Evolutionary conservation across 257 asterid species (phyloP), one percentile per base, ranked within the genome.

Genomic region (Solanum paucissectum): DNA sequence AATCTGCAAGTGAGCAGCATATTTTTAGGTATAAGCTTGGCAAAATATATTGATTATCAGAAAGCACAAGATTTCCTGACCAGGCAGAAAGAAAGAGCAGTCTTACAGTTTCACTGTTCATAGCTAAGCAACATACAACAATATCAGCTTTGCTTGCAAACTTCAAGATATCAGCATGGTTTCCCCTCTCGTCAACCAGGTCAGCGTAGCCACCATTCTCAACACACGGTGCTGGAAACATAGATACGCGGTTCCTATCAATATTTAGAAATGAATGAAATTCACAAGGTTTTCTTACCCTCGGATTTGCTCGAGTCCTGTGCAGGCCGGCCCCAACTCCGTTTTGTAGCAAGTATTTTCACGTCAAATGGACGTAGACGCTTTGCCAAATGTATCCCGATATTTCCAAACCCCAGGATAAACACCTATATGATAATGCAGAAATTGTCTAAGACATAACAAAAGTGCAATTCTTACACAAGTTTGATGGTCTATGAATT

Each of bases 321-420:
- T 11, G 87, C 58, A 88, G 77, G 88, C 58, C 90, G 86, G 60
- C 88, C 89, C 99, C 99, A 97, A 90, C 93, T 93, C 89, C 99
- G 92, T 90, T 97, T 96, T 9, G 99, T 97, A 88, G 99, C 99
- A 90, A 95, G 93, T 86, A 97, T 96, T 83, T 93, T 93, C 89
- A 96, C 99, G 40, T 94, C 98, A 83, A 97, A 97, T 87, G 98
- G 99, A 83, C 94, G 92, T 91, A 97, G 88, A 27, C 98, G 98
- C 93, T 94, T 93, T n/a, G 98, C 99, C 88, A 97, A 91, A 83
- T 96, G 95, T 86, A 88, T 87, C 86, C 99, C 99, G 21, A 97
- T 95, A 90, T 92, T 94, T 83, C 99, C 99, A 58, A 89, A 96
- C 83, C 99, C 99, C 96, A 97, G 4, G 49, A 97, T 94, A 90